A percentile compares a stretch with the other conserved stretches of the same genome.
Conservation (phyloP, 345 rosid genomes). For the Psidium guajava region DNA sequence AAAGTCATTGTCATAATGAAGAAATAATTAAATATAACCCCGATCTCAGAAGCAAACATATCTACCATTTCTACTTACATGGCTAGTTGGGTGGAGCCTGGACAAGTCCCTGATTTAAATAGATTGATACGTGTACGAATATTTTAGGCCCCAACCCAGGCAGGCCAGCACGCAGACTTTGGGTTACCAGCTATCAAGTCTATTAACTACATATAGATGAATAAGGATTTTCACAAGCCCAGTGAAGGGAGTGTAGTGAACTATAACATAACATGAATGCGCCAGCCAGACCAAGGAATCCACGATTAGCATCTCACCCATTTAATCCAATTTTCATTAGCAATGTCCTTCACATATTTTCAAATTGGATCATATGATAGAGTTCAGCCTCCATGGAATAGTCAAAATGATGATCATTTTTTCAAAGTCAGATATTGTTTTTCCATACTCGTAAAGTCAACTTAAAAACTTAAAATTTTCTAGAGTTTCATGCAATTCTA, state of each 20-base stretch:
- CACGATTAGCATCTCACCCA: background rate
- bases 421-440: background rate
- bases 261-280: background rate
- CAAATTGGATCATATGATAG: background rate
- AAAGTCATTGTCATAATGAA: background rate
- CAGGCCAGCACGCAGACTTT: background rate
- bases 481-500: background rate
- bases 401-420: background rate
- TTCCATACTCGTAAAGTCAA: background rate
- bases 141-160: background rate
- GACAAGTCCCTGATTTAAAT: background rate
- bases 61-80: background rate
- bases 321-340: background rate
- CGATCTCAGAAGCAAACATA: background rate
- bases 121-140: background rate
- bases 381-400: background rate
- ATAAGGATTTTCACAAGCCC: background rate
- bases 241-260: background rate
- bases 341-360: background rate
- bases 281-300: background rate
- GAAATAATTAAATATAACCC: background rate
- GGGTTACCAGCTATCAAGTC: background rate
- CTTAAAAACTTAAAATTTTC: background rate
- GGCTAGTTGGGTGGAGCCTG: background rate
- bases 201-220: background rate